phyloP scores from a whole-genome alignment of 306 rosid genomes.

The Mucuna pruriens region DNA sequence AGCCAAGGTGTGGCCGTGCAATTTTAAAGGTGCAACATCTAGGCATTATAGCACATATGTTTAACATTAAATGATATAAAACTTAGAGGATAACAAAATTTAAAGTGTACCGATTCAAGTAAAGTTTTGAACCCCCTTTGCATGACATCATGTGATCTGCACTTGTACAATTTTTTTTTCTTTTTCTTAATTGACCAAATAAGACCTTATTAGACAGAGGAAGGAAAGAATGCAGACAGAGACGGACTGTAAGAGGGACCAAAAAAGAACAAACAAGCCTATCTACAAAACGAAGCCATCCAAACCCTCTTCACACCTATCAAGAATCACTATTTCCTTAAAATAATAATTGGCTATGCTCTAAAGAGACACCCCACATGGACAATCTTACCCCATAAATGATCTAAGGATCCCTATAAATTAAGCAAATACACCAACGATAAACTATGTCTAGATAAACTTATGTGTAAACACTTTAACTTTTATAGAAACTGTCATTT shows the following conservation, averaged over 20 bases:
- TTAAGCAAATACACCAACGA: background rate
- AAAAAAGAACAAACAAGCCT: background rate
- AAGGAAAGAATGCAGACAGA: too few species aligned
- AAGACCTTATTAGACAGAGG: too few species aligned
- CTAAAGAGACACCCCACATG: background rate
- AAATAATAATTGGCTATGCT: background rate
- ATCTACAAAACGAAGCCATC: background rate
- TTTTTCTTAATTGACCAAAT: too few species aligned
- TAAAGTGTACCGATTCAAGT: too few species aligned
- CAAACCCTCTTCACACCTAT: background rate
- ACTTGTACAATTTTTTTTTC: too few species aligned
- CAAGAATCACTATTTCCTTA: background rate
- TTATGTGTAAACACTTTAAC: too few species aligned
- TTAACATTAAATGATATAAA: background rate
- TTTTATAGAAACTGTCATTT: too few species aligned
- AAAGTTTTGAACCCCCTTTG: too few species aligned
- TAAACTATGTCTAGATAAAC: background rate
- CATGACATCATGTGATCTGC: too few species aligned
- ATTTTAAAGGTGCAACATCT: background rate
- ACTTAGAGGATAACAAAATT: too few species aligned
- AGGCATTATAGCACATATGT: background rate
- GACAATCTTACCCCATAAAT: background rate
- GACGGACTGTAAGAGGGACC: background rate
- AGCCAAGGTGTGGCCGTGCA: background rate
- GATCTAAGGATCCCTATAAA: background rate